Evolutionary conservation across 2,329 filamentous ascomycete species (phyloP).

Genomic region (Penicillium griseofulvum): DNA sequence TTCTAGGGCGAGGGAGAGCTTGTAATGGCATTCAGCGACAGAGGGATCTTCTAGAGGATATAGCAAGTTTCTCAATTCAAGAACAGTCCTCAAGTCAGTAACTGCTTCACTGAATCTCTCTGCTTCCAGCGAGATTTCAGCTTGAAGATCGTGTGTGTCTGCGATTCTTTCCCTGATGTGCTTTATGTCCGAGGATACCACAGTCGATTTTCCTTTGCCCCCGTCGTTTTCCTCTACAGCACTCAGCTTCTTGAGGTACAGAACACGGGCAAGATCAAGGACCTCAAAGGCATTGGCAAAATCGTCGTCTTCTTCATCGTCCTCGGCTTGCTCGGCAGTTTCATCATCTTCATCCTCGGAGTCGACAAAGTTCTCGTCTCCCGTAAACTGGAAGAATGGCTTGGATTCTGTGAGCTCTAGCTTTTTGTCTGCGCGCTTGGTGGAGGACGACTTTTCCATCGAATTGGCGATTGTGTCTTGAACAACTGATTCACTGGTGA

Average conservation of each 20-base stretch:
- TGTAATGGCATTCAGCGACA: constrained; percentile 93
- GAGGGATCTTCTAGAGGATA: constrained; percentile 78
- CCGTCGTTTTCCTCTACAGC: constrained; percentile 42
- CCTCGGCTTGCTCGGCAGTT: constrained; percentile 44
- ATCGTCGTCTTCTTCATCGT: constrained; percentile 63
- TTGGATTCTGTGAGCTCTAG: constrained; percentile 39
- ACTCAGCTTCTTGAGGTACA: constrained; percentile 57
- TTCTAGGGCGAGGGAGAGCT: constrained; percentile 90
- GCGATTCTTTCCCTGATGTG: constrained; percentile 81
- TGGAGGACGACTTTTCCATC: constrained; percentile 13
- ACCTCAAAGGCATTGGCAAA: constrained; percentile 64
- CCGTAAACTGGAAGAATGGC: constrained; percentile 85
- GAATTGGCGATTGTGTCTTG: constrained; percentile 28
- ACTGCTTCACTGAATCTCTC: constrained; percentile 90
- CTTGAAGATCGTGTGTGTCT: constrained; percentile 89
- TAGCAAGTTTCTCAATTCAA: constrained; percentile 75
- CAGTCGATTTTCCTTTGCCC: constrained; percentile 51
- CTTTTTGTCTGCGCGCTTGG: constrained; percentile 14
- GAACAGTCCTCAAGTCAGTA: constrained; percentile 72
- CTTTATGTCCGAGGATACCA: constrained; percentile 42
- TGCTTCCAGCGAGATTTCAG: constrained; percentile 95
- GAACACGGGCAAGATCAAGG: constrained; percentile 60
- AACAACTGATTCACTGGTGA: constrained; percentile 22
- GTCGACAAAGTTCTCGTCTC: constrained; percentile 89
- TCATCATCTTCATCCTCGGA: constrained; percentile 60